Percentiles rank a stretch among this genome's conserved stretches.
phyloP scores from a whole-genome alignment of 441 rosid species.

The Biscutella laevigata region DNA sequence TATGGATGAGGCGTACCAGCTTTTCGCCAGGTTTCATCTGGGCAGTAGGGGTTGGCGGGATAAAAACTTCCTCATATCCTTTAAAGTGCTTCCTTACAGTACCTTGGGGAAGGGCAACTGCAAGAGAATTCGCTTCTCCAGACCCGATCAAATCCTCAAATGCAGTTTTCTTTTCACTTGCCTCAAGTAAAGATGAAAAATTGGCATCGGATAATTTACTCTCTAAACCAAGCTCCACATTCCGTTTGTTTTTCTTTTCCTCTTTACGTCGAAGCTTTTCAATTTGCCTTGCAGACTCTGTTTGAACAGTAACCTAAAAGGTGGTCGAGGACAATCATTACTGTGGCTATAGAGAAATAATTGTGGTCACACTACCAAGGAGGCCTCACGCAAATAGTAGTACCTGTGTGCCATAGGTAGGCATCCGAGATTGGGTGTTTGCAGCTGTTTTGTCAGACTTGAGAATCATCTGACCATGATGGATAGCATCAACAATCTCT shows the following conservation, averaged over 20 bases:
- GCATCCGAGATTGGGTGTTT: slow-evolving; percentile 70
- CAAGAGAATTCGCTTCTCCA: slow-evolving; percentile 48
- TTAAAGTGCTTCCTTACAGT: slow-evolving; percentile 69
- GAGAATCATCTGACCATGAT: slow-evolving; percentile 55
- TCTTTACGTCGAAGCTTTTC: slow-evolving; percentile 95
- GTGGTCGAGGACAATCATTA: slow-evolving; percentile 20
- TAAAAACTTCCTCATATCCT: slow-evolving; percentile 90
- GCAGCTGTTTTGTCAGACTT: slow-evolving; percentile 66
- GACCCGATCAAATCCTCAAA: slow-evolving; percentile 66
- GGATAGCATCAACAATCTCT: slow-evolving; percentile 83
- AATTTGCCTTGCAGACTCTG: slow-evolving; percentile 76
- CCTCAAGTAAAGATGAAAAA: slow-evolving; percentile 83
- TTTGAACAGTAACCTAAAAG: slow-evolving; percentile 84
- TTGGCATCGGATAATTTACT: slow-evolving; percentile 52
- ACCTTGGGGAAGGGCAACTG: slow-evolving; percentile 87
- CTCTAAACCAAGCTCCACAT: slow-evolving; percentile 60
- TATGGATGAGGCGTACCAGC: slow-evolving; percentile 52
- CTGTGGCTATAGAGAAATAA: slow-evolving; percentile 6
- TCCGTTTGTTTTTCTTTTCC: slow-evolving; percentile 74
- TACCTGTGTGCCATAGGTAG: slow-evolving; percentile 97
- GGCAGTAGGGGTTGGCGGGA: slow-evolving; percentile 87
- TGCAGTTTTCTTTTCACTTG: slow-evolving; percentile 67
- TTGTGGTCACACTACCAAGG: background rate
- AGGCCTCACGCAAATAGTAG: slow-evolving; percentile 8
- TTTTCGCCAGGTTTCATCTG: slow-evolving; percentile 85